Evolutionary conservation across 176 grass and related monocot genomes (phyloP).

Genomic region (Oryza longistaminata): DNA sequence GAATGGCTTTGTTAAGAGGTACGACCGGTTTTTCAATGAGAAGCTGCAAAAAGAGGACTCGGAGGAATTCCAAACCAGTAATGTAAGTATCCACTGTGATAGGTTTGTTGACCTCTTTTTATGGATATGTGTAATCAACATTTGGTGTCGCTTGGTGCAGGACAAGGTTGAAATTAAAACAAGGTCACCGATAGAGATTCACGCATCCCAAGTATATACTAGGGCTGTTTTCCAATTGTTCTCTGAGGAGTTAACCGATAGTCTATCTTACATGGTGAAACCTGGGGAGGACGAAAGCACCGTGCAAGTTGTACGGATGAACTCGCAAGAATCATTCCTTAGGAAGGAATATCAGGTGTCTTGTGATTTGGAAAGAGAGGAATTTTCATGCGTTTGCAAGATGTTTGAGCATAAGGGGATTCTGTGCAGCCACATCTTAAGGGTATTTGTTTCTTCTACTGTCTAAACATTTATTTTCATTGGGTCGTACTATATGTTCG

Average conservation of each 20-base stretch:
- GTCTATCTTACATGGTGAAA: neutral
- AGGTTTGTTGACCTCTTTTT: too few species aligned
- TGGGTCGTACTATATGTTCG: too few species aligned
- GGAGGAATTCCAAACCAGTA: neutral
- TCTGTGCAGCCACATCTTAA: too few species aligned
- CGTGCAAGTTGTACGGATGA: neutral
- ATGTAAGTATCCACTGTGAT: neutral
- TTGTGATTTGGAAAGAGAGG: rapidly evolving
- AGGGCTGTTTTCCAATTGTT: neutral
- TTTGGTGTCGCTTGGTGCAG: too few species aligned
- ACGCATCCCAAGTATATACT: neutral
- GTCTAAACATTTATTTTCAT: too few species aligned
- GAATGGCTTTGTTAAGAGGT: neutral
- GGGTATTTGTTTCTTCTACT: too few species aligned
- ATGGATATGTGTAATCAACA: too few species aligned
- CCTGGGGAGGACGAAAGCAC: too few species aligned
- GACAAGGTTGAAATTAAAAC: neutral
- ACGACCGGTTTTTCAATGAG: neutral
- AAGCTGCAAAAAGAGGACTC: neutral
- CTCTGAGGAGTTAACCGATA: neutral
- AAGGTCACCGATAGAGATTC: neutral
- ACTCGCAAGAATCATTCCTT: too few species aligned
- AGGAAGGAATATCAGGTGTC: too few species aligned
- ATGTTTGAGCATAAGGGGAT: neutral
- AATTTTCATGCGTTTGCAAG: neutral